Conservation (phyloP, 345 rosid genomes). For the Acer yangbiense region DNA sequence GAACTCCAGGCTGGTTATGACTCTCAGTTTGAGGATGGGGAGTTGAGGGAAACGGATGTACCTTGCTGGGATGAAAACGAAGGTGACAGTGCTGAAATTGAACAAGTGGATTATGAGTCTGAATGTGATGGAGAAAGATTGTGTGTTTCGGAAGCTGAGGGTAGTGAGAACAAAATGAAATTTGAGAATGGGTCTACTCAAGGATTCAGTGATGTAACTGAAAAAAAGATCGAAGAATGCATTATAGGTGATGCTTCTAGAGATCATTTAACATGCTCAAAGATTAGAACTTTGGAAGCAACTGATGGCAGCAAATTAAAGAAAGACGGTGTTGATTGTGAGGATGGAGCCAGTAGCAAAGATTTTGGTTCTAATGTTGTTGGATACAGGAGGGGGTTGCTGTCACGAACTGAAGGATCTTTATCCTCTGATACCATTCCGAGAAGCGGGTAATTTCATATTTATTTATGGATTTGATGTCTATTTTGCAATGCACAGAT, state of each 20-base stretch:
- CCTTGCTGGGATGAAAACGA: slow-evolving; percentile 44
- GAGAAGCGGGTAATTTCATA: slow-evolving; percentile 43
- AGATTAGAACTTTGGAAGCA: slow-evolving; percentile 23
- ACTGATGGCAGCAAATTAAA: slow-evolving; percentile 34
- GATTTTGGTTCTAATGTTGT: slow-evolving; percentile 27
- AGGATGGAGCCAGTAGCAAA: slow-evolving; percentile 27
- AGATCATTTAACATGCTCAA: slow-evolving; percentile 25
- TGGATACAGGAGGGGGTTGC: slow-evolving; percentile 30
- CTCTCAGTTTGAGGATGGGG: slow-evolving; percentile 70
- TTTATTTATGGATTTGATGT: not conserved
- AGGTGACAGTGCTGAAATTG: slow-evolving; percentile 34
- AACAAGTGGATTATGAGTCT: slow-evolving; percentile 59
- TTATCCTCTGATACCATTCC: slow-evolving; percentile 23
- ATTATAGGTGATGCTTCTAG: slow-evolving; percentile 19
- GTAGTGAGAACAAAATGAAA: slow-evolving; percentile 34
- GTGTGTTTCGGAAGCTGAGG: slow-evolving; percentile 32
- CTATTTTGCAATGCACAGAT: not conserved
- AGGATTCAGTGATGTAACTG: slow-evolving; percentile 17
- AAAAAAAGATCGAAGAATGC: slow-evolving; percentile 13
- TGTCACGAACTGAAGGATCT: slow-evolving; percentile 27
- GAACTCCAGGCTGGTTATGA: slow-evolving; percentile 55
- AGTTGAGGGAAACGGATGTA: slow-evolving; percentile 51
- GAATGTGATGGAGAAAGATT: slow-evolving; percentile 50
- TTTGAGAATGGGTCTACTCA: slow-evolving; percentile 27
- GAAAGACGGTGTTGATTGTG: slow-evolving; percentile 29